Evolutionary conservation across 345 rosid species (phyloP).

Genomic region (Iberis pinnata): DNA sequence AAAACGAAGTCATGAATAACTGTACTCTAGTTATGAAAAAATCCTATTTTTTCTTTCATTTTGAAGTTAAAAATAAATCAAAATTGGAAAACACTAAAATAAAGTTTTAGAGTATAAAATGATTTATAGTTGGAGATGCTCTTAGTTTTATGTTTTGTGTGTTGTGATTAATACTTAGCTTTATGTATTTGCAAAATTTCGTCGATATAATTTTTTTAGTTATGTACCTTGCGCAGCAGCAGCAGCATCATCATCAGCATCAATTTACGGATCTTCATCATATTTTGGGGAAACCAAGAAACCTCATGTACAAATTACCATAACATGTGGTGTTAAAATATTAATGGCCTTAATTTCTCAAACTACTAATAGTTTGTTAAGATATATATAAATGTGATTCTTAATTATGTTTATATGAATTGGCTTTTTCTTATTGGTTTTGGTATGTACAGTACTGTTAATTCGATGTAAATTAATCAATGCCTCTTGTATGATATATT

Average conservation of each 20-base stretch:
- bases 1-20: too few species aligned
- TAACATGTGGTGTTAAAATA: slow-evolving; percentile 9
- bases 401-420: slow-evolving; percentile 1
- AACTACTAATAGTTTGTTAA: not conserved
- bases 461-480: slow-evolving; percentile 6
- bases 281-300: slow-evolving; percentile 16
- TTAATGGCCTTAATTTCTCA: not conserved
- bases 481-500: not conserved
- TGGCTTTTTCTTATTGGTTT: slow-evolving; percentile 3
- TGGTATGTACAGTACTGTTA: too few species aligned
- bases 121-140: too few species aligned
- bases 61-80: too few species aligned
- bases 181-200: slow-evolving; percentile 10
- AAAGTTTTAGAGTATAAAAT: too few species aligned
- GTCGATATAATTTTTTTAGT: not conserved
- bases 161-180: slow-evolving; percentile 5
- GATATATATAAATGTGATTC: not conserved
- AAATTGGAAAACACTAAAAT: too few species aligned
- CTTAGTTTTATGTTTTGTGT: slow-evolving; percentile 4
- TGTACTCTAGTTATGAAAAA: too few species aligned
- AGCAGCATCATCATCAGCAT: slow-evolving; percentile 27
- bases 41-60: too few species aligned
- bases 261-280: slow-evolving; percentile 21
- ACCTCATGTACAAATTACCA: slow-evolving; percentile 24
- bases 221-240: slow-evolving; percentile 10